These are phyloP conservation scores for Pichia kudriavzevii DNA, from an alignment of 1,139 yeast genomes.

Conservation along the genomic window DNA sequence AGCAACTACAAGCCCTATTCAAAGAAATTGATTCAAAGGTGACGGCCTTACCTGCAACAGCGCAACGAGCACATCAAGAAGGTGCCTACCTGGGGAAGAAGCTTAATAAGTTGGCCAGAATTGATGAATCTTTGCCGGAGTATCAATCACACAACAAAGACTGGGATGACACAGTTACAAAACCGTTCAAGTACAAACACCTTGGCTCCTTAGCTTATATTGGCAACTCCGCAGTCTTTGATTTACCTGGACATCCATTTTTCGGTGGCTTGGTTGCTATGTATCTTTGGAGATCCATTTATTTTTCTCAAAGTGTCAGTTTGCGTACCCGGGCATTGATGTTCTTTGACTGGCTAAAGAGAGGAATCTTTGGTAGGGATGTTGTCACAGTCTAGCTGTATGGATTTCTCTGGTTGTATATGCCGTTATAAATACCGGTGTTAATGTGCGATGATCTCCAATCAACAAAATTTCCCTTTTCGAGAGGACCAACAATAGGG, in stretches of 20 bases:
- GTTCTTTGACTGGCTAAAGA: constrained; percentile 57
- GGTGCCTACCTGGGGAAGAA: constrained; percentile 54
- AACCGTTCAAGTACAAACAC: constrained; percentile 52
- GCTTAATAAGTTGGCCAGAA: constrained; percentile 40
- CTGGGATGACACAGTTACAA: constrained; percentile 44
- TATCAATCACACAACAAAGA: constrained; percentile 41
- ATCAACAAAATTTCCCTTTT: no score
- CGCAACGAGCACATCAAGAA: constrained; percentile 62
- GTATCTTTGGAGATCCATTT: constrained; percentile 62
- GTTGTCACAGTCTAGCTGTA: constrained; percentile 32
- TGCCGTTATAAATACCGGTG: no score
- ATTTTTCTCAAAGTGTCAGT: constrained; percentile 57
- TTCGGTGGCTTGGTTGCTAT: constrained; percentile 56
- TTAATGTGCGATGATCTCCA: no score
- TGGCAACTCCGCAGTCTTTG: constrained; percentile 61
- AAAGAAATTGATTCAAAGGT: constrained; percentile 50
- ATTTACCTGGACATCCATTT: constrained; percentile 43
- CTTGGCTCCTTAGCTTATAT: constrained; percentile 57
- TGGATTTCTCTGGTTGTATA: no score
- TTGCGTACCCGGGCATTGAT: constrained; percentile 49
- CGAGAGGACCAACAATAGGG: no score
- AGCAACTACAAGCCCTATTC: constrained; percentile 41
- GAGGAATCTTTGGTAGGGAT: constrained; percentile 57
- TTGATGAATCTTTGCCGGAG: constrained; percentile 32
- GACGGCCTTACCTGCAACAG: constrained; percentile 61